A percentile compares a stretch with the other conserved stretches of the same genome.
Evolutionary conservation across 441 rosid species (phyloP).

Genomic region (Pelargonium fulgidum): DNA sequence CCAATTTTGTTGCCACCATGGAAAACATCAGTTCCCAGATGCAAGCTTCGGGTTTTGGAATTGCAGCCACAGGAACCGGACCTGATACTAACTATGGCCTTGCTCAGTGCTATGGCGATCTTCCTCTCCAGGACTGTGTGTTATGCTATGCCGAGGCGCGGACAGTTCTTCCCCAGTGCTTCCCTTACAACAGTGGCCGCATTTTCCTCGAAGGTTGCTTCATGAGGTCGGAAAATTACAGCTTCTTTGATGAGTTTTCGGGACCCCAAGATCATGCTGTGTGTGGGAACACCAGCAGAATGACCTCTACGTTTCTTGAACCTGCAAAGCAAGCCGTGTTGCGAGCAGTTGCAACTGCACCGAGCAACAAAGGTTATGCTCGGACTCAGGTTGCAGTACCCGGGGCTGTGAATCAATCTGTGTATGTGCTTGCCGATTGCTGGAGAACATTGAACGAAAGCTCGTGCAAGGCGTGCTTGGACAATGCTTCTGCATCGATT

Average conservation of each 20-base stretch:
- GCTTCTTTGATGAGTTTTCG: slow-evolving; percentile 56
- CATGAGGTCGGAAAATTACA: slow-evolving; percentile 81
- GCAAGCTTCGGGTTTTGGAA: slow-evolving; percentile 49
- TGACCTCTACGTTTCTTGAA: slow-evolving; percentile 29
- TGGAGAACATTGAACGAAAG: slow-evolving; percentile 65
- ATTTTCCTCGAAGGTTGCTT: slow-evolving; percentile 87
- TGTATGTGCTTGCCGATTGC: slow-evolving; percentile 67
- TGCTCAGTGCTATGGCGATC: slow-evolving; percentile 87
- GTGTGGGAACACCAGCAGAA: slow-evolving; percentile 58
- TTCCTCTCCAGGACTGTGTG: slow-evolving; percentile 65
- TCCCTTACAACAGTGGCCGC: slow-evolving; percentile 64
- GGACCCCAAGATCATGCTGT: slow-evolving; percentile 53
- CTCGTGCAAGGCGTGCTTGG: slow-evolving; percentile 62
- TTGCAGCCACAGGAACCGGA: slow-evolving; percentile 61
- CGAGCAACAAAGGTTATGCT: slow-evolving; percentile 42
- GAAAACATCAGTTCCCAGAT: slow-evolving; percentile 63
- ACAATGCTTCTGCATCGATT: slow-evolving; percentile 54
- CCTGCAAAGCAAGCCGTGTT: slow-evolving; percentile 44
- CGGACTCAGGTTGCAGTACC: slow-evolving; percentile 32
- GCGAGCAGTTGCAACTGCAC: slow-evolving; percentile 39
- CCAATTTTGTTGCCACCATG: slow-evolving; percentile 72
- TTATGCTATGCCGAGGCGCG: slow-evolving; percentile 88
- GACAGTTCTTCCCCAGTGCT: slow-evolving; percentile 80
- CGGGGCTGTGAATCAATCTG: slow-evolving; percentile 37
- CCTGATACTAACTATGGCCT: slow-evolving; percentile 64